Conservation (phyloP, 2,329 filamentous ascomycete species). For the Ambrosiella cleistominuta region DNA sequence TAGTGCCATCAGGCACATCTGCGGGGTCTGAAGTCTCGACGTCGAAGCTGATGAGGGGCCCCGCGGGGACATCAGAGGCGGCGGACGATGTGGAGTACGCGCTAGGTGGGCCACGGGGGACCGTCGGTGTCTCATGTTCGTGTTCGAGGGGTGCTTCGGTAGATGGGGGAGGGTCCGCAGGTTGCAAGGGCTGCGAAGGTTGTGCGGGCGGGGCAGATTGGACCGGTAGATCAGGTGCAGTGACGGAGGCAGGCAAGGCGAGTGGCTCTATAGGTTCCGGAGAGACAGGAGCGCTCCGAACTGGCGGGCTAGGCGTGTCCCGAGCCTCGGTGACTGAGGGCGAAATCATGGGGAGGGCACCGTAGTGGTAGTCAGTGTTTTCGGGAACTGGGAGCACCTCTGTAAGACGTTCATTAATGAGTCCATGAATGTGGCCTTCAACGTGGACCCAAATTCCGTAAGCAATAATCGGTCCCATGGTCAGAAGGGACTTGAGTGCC, state of each 20-base stretch:
- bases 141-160: no score
- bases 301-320: not conserved
- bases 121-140: no score
- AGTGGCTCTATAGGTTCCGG: not conserved
- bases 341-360: not conserved
- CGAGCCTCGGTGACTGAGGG: no score
- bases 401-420: not conserved
- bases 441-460: constrained; percentile 28
- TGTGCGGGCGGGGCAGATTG: no score
- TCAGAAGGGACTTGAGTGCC: constrained; percentile 25
- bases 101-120: not conserved
- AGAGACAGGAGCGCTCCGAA: not conserved
- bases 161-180: no score
- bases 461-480: constrained; percentile 29
- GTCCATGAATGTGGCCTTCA: not conserved
- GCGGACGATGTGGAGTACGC: not conserved
- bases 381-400: not conserved
- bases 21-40: constrained; percentile 38
- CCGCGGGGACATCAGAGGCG: not conserved
- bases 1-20: constrained; percentile 25
- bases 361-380: not conserved
- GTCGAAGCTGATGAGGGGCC: constrained; percentile 42
- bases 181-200: no score
- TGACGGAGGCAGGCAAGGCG: not conserved
- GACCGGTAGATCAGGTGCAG: not conserved